Percentiles rank a stretch among this genome's conserved stretches.
phyloP scores from a whole-genome alignment of 2,329 filamentous ascomycete species.

The Botrytis aclada region DNA sequence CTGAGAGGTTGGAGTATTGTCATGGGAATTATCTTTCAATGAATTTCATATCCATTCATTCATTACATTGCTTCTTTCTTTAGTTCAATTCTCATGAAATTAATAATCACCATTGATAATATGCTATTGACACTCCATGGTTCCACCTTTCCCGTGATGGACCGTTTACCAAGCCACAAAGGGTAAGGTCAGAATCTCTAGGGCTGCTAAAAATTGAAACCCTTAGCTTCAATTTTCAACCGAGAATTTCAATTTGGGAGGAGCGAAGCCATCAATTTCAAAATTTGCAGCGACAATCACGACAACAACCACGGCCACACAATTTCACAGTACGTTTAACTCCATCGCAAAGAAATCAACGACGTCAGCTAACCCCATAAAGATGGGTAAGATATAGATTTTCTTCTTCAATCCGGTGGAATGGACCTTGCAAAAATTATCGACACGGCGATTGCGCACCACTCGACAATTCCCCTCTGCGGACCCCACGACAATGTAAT shows the following conservation, averaged over 20 bases:
- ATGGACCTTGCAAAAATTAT: not conserved
- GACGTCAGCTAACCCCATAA: conserved; percentile 37
- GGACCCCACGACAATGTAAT: not conserved
- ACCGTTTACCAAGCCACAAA: conserved; percentile 2
- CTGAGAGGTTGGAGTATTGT: not conserved
- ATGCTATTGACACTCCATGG: conserved; percentile 2
- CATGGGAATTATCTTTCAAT: conserved; percentile 1
- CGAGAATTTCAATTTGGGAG: conserved; percentile 19
- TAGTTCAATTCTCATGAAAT: not conserved
- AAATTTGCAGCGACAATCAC: conserved; percentile 35
- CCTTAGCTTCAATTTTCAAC: conserved; percentile 21
- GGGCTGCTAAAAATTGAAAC: conserved; percentile 18
- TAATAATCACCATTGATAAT: not conserved
- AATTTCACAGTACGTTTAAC: conserved; percentile 47
- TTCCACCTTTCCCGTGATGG: conserved; percentile 4
- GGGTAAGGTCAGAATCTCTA: conserved; percentile 13
- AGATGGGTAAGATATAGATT: conserved; percentile 60
- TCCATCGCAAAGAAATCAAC: conserved; percentile 25
- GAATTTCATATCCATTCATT: not conserved
- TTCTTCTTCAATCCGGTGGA: conserved; percentile 20
- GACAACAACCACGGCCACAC: conserved; percentile 46
- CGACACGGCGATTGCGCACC: conserved; percentile 3
- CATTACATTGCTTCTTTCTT: not conserved
- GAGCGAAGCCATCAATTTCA: conserved; percentile 18
- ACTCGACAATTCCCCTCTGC: not conserved